Percentiles rank a stretch among this genome's conserved stretches.
These are phyloP conservation scores for Cladosporium cucumerinum DNA, from an alignment of 2,329 filamentous ascomycete species.

Conservation along the genomic window DNA sequence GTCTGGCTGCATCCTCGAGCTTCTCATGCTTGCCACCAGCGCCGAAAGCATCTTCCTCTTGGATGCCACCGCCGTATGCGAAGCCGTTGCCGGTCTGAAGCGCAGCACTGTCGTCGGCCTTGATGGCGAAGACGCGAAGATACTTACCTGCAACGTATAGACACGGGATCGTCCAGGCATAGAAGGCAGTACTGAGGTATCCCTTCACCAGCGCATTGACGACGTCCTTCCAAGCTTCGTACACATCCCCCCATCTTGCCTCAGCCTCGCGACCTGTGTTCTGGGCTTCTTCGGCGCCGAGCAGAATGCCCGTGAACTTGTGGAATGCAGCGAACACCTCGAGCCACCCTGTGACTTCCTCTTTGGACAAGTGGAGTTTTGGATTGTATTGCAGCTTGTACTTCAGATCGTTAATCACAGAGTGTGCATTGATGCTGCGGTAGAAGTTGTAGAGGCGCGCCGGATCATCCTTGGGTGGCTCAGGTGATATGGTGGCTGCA, in stretches of 20 bases:
- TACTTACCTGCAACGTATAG: constrained; percentile 86
- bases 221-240: constrained; percentile 84
- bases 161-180: constrained; percentile 89
- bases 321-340: constrained; percentile 83
- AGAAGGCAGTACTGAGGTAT: constrained; percentile 72
- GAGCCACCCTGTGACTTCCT: constrained; percentile 75
- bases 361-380: constrained; percentile 39
- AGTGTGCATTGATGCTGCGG: constrained; percentile 65
- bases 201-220: constrained; percentile 73
- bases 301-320: constrained; percentile 72
- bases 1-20: constrained; percentile 83
- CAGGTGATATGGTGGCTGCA: constrained; percentile 70
- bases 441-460: constrained; percentile 67
- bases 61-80: constrained; percentile 49
- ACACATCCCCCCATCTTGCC: constrained; percentile 76
- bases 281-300: constrained; percentile 59
- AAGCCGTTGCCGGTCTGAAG: constrained; percentile 42
- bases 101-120: constrained; percentile 71
- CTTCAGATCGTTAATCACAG: constrained; percentile 66
- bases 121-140: constrained; percentile 82
- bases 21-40: constrained; percentile 76
- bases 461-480: constrained; percentile 59
- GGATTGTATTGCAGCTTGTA: constrained; percentile 65
- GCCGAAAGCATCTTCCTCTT: constrained; percentile 82
- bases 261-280: constrained; percentile 41